Base-by-base conservation (phyloP, 768 basidiomycete genomes). In the Serendipita indica region DNA sequence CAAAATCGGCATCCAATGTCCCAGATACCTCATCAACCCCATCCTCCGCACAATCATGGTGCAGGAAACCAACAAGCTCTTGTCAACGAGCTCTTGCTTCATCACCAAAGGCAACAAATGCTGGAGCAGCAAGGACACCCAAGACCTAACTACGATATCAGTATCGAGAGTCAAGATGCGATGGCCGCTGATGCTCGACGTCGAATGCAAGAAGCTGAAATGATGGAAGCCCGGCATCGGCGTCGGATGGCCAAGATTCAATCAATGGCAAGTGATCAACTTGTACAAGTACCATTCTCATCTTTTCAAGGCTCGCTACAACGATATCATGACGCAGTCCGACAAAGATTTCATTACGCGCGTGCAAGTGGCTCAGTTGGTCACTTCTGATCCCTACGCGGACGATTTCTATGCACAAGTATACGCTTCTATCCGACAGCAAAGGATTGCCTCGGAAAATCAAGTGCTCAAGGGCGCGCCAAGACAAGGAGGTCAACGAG, bases 271-370 rank as follows among this genome's bases (percentile, higher is more conserved):
- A 49, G 74, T 70, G 18, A 2, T 32, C n/a, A n/a, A n/a, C n/a
- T n/a, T n/a, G n/a, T n/a, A n/a, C n/a, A n/a, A n/a, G n/a, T n/a
- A n/a, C n/a, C n/a, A n/a, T n/a, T n/a, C n/a, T n/a, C n/a, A 20
- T 14, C 5, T 12, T 14, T 59, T 4, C 6, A 57, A 91, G 90
- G 81, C 91, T 61, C 82, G 88, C 61, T 92, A 92, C 67, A 94
- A 94, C 64, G 89, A 92, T 69, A 77, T 93, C 34, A 94, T 94
- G 91, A 91, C 90, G 2, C 90, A 92, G 71, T 92, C 89, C 10
- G 96, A 99, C 76, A 98, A 98, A 73, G 96, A 98, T 67, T 99
- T 98, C 68, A 98, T 99, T 72, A 98, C 96, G 33, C 83, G 96
- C 25, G 98, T 99, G 62, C 96, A 99, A 70, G 89, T 99, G 33